Percentiles rank a stretch among this genome's conserved stretches.
phyloP scores from a whole-genome alignment of 2,329 filamentous ascomycete genomes.

The Bipolaris zeicola region DNA sequence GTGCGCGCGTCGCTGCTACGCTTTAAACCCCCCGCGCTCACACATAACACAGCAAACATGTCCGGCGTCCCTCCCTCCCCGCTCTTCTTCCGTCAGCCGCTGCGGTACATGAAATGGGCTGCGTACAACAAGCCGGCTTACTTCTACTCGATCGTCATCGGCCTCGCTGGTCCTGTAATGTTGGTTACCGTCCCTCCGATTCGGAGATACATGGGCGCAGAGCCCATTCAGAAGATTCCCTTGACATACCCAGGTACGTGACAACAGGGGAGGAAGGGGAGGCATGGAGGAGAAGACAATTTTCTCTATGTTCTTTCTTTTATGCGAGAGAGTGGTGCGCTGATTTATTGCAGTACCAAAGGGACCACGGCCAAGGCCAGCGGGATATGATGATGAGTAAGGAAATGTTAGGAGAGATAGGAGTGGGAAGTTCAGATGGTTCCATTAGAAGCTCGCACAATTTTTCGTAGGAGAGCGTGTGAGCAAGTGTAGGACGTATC shows the following conservation, averaged over 20 bases:
- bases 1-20: neutral
- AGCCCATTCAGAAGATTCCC: conserved; percentile 70
- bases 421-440: neutral
- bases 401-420: neutral
- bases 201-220: conserved; percentile 72
- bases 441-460: neutral
- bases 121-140: conserved; percentile 86
- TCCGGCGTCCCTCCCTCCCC: conserved; percentile 52
- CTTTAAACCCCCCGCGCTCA: neutral
- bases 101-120: conserved; percentile 88
- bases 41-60: conserved; percentile 56
- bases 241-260: conserved; percentile 90
- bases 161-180: conserved; percentile 71
- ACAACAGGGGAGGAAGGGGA: neutral
- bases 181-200: conserved; percentile 76
- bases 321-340: neutral
- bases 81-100: conserved; percentile 80
- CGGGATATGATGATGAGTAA: conserved; percentile 54
- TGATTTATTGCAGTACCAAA: conserved; percentile 50
- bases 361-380: conserved; percentile 52
- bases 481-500: neutral
- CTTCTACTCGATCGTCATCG: conserved; percentile 84
- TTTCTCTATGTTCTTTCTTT: neutral
- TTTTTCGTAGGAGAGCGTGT: too few species aligned
- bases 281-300: neutral